phyloP scores from a whole-genome alignment of 345 rosid genomes.

The Euclidium syriacum region DNA sequence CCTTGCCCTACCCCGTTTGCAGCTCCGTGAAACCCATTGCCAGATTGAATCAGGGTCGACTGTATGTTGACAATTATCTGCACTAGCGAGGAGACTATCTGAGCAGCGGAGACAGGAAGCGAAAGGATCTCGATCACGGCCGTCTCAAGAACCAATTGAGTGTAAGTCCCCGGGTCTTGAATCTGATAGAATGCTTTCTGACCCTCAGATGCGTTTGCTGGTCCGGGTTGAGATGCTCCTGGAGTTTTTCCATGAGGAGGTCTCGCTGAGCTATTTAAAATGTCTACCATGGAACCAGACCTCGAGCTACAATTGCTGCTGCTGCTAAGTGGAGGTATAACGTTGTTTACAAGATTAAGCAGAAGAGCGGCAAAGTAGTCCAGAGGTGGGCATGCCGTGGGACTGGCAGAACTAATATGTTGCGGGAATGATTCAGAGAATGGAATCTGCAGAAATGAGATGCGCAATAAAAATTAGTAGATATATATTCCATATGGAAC shows the following conservation, averaged over 20 bases:
- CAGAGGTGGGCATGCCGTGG: slow-evolving; percentile 72
- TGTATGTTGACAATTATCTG: slow-evolving; percentile 90
- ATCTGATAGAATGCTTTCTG: slow-evolving; percentile 91
- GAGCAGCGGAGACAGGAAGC: slow-evolving; percentile 83
- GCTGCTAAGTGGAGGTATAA: slow-evolving; percentile 79
- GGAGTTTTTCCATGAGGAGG: slow-evolving; percentile 61
- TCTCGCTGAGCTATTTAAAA: slow-evolving; percentile 47
- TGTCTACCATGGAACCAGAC: slow-evolving; percentile 59
- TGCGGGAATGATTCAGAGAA: slow-evolving; percentile 93
- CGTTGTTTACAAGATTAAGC: slow-evolving; percentile 86
- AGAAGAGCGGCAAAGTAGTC: slow-evolving; percentile 90
- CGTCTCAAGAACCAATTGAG: slow-evolving; percentile 93
- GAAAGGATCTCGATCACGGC: slow-evolving; percentile 93
- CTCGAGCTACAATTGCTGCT: slow-evolving; percentile 40
- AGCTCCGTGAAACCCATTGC: slow-evolving; percentile 78
- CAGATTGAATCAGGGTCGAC: slow-evolving; percentile 86
- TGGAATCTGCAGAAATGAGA: slow-evolving; percentile 54
- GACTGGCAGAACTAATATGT: slow-evolving; percentile 59
- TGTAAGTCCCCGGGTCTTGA: slow-evolving; percentile 97
- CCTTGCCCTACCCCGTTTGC: slow-evolving; percentile 67
- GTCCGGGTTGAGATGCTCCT: slow-evolving; percentile 68
- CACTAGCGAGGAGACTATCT: slow-evolving; percentile 80
- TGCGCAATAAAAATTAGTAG: not conserved
- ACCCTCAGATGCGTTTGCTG: slow-evolving; percentile 63
- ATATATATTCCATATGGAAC: not conserved